phyloP scores from a whole-genome alignment of 192 early-diverging fungal species.

The Rhizophagus sp. region DNA sequence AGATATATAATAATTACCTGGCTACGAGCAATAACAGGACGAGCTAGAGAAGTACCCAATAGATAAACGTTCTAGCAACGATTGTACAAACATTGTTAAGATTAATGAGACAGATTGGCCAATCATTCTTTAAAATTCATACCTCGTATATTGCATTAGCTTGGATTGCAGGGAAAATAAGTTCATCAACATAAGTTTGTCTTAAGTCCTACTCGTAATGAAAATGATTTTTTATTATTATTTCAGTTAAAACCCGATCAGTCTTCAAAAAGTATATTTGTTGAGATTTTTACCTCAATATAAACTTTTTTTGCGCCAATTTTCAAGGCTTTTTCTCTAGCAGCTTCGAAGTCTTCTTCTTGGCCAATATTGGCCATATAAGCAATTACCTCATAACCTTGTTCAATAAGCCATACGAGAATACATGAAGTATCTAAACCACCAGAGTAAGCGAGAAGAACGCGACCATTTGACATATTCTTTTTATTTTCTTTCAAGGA shows the following conservation, averaged over 20 bases:
- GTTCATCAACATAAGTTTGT: slow-evolving; percentile 89
- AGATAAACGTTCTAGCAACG: slow-evolving; percentile 74
- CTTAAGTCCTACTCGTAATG: slow-evolving; percentile 74
- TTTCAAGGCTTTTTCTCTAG: slow-evolving; percentile 85
- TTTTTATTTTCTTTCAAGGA: background rate
- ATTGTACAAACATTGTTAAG: background rate
- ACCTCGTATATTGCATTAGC: slow-evolving; percentile 93
- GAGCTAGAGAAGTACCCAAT: slow-evolving; percentile 95
- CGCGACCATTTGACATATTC: slow-evolving; percentile 74
- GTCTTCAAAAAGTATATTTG: background rate
- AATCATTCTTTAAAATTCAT: background rate
- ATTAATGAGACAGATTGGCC: background rate
- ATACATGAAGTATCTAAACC: slow-evolving; percentile 99
- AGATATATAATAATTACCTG: slow-evolving; percentile 34
- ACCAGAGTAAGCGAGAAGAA: slow-evolving; percentile 95
- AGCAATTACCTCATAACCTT: slow-evolving; percentile 95
- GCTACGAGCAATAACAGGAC: slow-evolving; percentile 89
- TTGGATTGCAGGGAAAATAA: slow-evolving; percentile 91
- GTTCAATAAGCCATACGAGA: slow-evolving; percentile 96
- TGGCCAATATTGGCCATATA: slow-evolving; percentile 99
- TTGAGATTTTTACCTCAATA: slow-evolving; percentile 68
- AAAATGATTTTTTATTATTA: background rate
- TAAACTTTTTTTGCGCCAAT: slow-evolving; percentile 94
- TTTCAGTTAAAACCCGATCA: background rate
- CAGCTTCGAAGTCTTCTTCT: slow-evolving; percentile 98